phyloP scores from a whole-genome alignment of 1,139 yeast genomes.

The Yueomyces sp. region DNA sequence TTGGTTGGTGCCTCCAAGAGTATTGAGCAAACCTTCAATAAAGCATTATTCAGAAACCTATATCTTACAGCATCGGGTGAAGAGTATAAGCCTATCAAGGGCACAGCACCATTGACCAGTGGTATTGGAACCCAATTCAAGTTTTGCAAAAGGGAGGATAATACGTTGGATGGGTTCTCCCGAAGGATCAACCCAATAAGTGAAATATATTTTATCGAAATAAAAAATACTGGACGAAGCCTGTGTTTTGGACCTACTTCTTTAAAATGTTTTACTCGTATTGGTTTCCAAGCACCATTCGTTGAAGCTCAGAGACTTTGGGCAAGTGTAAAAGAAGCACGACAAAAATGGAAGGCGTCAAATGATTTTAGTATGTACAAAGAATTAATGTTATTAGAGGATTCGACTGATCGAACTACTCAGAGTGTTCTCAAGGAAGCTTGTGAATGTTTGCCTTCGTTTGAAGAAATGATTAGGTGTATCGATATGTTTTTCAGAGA shows the following conservation, averaged over 20 bases:
- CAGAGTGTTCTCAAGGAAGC: slow-evolving; percentile 6
- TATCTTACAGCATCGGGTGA: not conserved
- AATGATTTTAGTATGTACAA: not conserved
- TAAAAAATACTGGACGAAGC: slow-evolving; percentile 3
- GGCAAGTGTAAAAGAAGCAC: slow-evolving; percentile 9
- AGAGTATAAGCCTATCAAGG: not conserved
- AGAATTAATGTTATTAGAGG: not conserved
- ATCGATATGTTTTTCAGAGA: slow-evolving; percentile 8
- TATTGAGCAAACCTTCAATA: too few relatives aligned
- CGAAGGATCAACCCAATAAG: slow-evolving; percentile 5
- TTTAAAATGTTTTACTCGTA: slow-evolving; percentile 9
- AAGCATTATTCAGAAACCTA: not conserved
- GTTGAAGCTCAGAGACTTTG: slow-evolving; percentile 10
- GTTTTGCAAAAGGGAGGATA: not conserved
- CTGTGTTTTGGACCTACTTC: slow-evolving; percentile 17
- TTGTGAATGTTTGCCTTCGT: slow-evolving; percentile 12
- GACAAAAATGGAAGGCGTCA: slow-evolving; percentile 7
- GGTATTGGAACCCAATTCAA: not conserved
- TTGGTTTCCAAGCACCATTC: slow-evolving; percentile 9
- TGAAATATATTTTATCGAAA: slow-evolving; percentile 2
- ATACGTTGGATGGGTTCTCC: not conserved
- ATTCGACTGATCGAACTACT: not conserved
- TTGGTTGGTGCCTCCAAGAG: too few relatives aligned
- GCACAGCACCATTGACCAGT: too few relatives aligned
- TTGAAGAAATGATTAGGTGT: slow-evolving; percentile 6